Percentiles rank a stretch among this genome's conserved stretches.
phyloP scores from a whole-genome alignment of 2,329 filamentous ascomycete species.

The Fusarium sp. region DNA sequence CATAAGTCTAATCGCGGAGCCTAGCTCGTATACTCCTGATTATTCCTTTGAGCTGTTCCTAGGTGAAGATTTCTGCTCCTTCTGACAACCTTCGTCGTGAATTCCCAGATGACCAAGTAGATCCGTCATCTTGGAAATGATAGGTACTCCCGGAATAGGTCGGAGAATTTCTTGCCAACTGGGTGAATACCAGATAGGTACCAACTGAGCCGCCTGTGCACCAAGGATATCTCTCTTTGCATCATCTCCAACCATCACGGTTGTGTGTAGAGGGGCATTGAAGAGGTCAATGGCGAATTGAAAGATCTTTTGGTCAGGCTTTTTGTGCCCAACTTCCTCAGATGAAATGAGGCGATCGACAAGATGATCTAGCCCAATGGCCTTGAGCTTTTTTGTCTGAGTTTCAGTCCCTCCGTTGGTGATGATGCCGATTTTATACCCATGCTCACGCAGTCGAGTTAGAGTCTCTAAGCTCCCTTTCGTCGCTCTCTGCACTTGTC shows the following conservation, averaged over 20 bases:
- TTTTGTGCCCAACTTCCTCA: slow-evolving; percentile 16
- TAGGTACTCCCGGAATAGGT: background rate
- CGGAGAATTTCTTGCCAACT: background rate
- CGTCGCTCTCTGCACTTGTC: slow-evolving; percentile 15
- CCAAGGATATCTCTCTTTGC: slow-evolving; percentile 20
- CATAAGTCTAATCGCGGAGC: too few species aligned
- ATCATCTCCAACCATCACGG: slow-evolving; percentile 27
- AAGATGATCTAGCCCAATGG: slow-evolving; percentile 12
- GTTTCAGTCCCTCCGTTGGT: slow-evolving; percentile 8
- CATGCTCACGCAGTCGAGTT: slow-evolving; percentile 5
- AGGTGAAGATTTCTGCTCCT: too few species aligned
- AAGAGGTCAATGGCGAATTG: slow-evolving; percentile 6
- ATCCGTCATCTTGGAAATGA: slow-evolving; percentile 9
- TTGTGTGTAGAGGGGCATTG: background rate
- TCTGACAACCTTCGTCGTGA: background rate
- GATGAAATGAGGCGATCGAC: slow-evolving; percentile 20
- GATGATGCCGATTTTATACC: slow-evolving; percentile 20
- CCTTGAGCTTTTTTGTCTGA: slow-evolving; percentile 12
- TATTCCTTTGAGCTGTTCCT: too few species aligned
- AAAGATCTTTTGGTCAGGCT: slow-evolving; percentile 16
- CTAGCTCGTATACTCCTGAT: too few species aligned
- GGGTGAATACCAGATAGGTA: slow-evolving; percentile 10
- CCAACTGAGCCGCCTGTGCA: slow-evolving; percentile 7
- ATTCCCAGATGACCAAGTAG: slow-evolving; percentile 3
- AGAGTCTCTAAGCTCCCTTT: slow-evolving; percentile 18